phyloP scores from a whole-genome alignment of 805 yeast genomes.

The Lipomyces oligophaga region DNA sequence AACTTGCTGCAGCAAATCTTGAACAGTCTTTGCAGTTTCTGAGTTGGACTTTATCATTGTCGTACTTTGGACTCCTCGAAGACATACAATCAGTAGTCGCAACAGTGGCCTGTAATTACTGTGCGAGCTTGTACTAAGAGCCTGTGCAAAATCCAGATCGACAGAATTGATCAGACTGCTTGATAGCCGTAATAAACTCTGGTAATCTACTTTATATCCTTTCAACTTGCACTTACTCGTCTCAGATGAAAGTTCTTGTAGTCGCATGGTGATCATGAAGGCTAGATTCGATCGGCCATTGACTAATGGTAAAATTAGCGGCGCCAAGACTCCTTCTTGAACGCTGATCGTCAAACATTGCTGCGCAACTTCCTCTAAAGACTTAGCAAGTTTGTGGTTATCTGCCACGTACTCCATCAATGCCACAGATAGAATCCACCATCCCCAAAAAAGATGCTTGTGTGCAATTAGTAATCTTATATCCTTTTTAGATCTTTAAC shows the following conservation, averaged over 20 bases:
- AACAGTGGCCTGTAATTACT: constrained; percentile 33
- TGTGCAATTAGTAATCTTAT: too few relatives aligned
- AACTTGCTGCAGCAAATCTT: constrained; percentile 14
- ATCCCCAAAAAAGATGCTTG: constrained; percentile 58
- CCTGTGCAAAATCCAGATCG: constrained; percentile 41
- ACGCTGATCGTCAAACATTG: constrained; percentile 51
- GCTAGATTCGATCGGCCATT: constrained; percentile 65
- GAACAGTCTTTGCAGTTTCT: constrained; percentile 4
- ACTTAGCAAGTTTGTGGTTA: constrained; percentile 23
- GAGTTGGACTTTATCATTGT: constrained; percentile 1
- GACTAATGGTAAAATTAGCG: constrained; percentile 49
- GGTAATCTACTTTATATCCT: constrained; percentile 29
- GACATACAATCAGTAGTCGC: constrained; percentile 27
- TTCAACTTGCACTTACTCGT: constrained; percentile 2
- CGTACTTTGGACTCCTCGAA: constrained; percentile 4
- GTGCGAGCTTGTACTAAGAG: constrained; percentile 39
- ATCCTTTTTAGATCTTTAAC: too few relatives aligned
- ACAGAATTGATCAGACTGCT: constrained; percentile 34
- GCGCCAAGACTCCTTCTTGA: constrained; percentile 50
- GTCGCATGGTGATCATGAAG: constrained; percentile 43
- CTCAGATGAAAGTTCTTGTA: constrained; percentile 25
- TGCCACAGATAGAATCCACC: constrained; percentile 74
- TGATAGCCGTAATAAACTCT: constrained; percentile 38
- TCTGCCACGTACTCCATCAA: constrained; percentile 42
- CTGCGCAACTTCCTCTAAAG: constrained; percentile 39